Evolutionary conservation across 2,329 filamentous ascomycete genomes (phyloP), one percentile per base, ranked within the genome.

Genomic region (Pseudohalonectria lignicola): DNA sequence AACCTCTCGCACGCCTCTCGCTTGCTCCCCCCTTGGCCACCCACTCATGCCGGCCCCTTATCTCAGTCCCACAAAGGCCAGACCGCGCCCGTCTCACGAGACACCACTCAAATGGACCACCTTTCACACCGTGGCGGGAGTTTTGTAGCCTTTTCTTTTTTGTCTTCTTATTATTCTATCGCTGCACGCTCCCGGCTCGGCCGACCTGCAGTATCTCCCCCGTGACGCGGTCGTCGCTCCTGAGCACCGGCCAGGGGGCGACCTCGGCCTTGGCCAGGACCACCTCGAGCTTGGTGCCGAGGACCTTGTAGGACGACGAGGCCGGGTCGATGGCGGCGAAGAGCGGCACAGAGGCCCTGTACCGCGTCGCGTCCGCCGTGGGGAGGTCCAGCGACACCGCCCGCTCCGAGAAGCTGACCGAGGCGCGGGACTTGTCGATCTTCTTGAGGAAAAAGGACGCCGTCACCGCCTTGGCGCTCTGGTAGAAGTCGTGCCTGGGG

Each of bases 401-500:
- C 34, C 70, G 66, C 3, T 72, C 53, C 26, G 66, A 58, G 56
- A 96, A 90, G 18, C 72, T 66, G 33, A 96, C 72, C 47, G 74
- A 81, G 37, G 86, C 83, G 19, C 66, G 73, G 18, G 80, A 73
- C 62, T 90, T 93, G 63, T 88, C 78, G 51, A 98, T 94, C 66
- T 96, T 96, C 69, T 96, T 98, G 39, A 96, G 71, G 64, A 94
- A 98, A 49, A 95, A 82, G 8, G 85, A 92, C 2, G 84, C 88
- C 47, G 93, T 94, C 41, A 96, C 85, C 12, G 77, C 79, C 11
- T 76, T 74, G 3, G 82, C 68, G 2, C 92, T 96, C 61, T 98
- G 92, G 63, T 98, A 98, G 63, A 90, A 98, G 61, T 98, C 92
- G 54, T 83, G 78, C 43, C 82, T 83, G 51, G 34, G 31, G 13